phyloP scores from a whole-genome alignment of 768 basidiomycete genomes.

The Trametes coccinea region DNA sequence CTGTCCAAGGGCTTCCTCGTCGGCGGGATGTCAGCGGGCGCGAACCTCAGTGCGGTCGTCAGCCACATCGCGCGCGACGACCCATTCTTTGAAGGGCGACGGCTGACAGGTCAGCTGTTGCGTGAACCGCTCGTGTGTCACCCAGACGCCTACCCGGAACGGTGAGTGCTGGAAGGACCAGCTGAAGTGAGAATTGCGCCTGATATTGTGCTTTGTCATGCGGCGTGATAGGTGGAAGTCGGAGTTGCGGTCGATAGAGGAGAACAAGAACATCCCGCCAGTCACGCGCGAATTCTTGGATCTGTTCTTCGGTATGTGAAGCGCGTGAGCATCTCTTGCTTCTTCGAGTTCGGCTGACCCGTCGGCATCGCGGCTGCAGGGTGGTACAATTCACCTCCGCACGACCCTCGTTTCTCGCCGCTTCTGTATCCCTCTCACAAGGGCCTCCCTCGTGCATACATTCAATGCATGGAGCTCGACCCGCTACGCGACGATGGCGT shows the following conservation, averaged over 20 bases:
- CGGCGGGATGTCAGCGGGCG: slow-evolving; percentile 30
- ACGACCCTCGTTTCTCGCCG: slow-evolving; percentile 21
- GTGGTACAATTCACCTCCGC: slow-evolving; percentile 2
- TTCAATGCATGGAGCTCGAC: slow-evolving; percentile 30
- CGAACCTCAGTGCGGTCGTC: slow-evolving; percentile 26
- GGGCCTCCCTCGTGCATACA: slow-evolving; percentile 27
- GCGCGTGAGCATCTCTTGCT: too few species aligned
- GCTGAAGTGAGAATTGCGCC: too few species aligned
- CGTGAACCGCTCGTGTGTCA: slow-evolving; percentile 23
- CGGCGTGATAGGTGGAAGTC: not conserved
- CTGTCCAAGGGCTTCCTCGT: slow-evolving; percentile 30
- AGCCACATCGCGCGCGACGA: slow-evolving; percentile 31
- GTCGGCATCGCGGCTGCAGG: not conserved
- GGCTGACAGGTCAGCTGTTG: slow-evolving; percentile 30
- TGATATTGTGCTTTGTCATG: too few species aligned
- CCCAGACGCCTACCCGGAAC: slow-evolving; percentile 22
- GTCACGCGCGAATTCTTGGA: not conserved
- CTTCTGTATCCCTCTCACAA: slow-evolving; percentile 25
- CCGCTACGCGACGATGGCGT: slow-evolving; percentile 33
- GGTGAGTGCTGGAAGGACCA: slow-evolving; percentile 3
- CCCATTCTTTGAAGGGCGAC: slow-evolving; percentile 22
- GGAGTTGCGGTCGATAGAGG: not conserved
- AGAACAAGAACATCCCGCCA: not conserved
- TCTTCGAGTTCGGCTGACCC: too few species aligned
- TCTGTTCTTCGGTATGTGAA: not conserved